Evolutionary conservation across 805 yeast genomes (phyloP), one percentile per base, ranked within the genome.

Genomic region (Ogataea kodamae): DNA sequence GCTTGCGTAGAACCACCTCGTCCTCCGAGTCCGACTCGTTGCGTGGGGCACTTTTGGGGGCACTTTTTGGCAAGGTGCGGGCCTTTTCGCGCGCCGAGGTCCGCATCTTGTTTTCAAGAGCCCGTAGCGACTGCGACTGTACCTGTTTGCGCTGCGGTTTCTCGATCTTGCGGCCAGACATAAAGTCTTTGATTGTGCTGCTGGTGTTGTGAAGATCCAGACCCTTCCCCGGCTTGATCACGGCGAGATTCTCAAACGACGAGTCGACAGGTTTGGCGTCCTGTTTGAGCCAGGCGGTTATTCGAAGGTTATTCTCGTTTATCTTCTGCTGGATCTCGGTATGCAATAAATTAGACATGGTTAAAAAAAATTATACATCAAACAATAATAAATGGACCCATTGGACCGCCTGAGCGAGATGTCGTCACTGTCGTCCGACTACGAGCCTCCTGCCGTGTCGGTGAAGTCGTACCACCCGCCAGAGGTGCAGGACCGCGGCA

Each of bases 251-350:
- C 34, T 46, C 48, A 28, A 46, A 42, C 8, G 19, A 7, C 4
- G 22, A n/a, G 9, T 27, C 5, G 14, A 37, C 7, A 17, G 25
- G 6, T 9, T 31, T 24, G 11, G 37, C 7, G 12, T 28, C 14
- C 7, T 34, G 27, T 3, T 46, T 29, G 26, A 67, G 49, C 77
- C 76, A 71, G 14, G 64, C 59, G 20, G 55, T 30, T 1, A 66
- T 65, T 22, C 51, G 56, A 6, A 49, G 40, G 37, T 62, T 65
- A 11, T 61, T 62, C 18, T 57, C 57, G 3, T 62, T 43, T 5
- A 73, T 50, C 5, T 70, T 66, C 5, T 67, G 54, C 46, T 68
- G 74, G 42, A 73, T 65, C 34, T 58, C 57, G 10, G 72, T 62
- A 39, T 69, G 77, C 4, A 74, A 15, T 13, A 28, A 18, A 18